Percentiles rank a stretch among this genome's conserved stretches.
Conservation (phyloP, 2,329 filamentous ascomycete species). For the Hypoxylon sp. region DNA sequence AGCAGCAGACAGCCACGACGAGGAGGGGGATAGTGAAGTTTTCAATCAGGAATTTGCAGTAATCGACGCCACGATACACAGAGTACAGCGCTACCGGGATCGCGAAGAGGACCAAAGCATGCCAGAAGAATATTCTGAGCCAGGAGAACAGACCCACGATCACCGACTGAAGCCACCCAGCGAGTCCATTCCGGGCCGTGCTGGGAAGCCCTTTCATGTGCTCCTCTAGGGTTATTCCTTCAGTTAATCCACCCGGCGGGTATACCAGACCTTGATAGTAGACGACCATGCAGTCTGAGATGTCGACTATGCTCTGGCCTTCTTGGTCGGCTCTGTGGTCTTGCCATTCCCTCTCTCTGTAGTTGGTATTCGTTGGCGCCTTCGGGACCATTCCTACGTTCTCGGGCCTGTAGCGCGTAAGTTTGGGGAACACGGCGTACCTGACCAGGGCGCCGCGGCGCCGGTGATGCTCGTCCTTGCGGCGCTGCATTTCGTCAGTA, state of each 20-base stretch:
- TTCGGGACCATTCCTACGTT: conserved; percentile 38
- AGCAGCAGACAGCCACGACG: neutral
- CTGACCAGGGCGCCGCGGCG: conserved; percentile 53
- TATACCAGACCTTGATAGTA: conserved; percentile 55
- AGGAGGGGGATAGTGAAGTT: neutral
- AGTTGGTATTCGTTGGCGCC: neutral
- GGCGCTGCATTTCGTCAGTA: no score
- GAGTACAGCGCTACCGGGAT: neutral
- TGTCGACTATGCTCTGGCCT: conserved; percentile 49
- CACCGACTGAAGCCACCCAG: neutral
- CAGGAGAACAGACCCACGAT: neutral
- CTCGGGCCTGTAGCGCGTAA: conserved; percentile 50
- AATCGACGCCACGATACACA: neutral
- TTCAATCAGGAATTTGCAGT: neutral
- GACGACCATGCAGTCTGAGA: conserved; percentile 48
- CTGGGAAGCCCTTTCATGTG: conserved; percentile 31
- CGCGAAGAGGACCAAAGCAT: conserved; percentile 7
- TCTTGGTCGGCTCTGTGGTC: conserved; percentile 30
- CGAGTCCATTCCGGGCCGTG: conserved; percentile 6
- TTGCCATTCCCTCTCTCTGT: neutral
- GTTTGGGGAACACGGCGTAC: conserved; percentile 53
- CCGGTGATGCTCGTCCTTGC: conserved; percentile 43
- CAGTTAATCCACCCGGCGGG: conserved; percentile 24
- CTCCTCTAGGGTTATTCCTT: conserved; percentile 42
- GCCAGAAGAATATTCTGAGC: conserved; percentile 21